phyloP scores from a whole-genome alignment of 129 eudicot species.

The Artemisia argyi region DNA sequence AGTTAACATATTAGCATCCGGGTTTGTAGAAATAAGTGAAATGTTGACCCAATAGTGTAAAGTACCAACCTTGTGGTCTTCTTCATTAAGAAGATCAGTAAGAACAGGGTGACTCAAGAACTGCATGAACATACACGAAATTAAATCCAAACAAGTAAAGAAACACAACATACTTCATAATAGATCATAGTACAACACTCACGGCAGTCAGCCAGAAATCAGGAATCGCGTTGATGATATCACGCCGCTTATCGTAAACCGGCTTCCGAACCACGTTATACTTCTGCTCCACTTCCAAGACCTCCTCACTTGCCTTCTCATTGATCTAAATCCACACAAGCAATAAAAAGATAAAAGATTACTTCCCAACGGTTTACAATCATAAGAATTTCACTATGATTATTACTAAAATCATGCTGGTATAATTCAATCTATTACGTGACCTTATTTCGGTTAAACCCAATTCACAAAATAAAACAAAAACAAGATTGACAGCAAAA shows the following conservation, averaged over 20 bases:
- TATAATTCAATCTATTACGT: too few relatives aligned
- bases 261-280: constrained; percentile 1
- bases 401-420: not conserved
- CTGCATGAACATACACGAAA: constrained; percentile 1
- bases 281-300: constrained; percentile 6
- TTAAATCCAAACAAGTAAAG: not conserved
- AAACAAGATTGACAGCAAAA: too few relatives aligned
- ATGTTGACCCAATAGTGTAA: not conserved
- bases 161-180: not conserved
- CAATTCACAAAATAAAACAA: too few relatives aligned
- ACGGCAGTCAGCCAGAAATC: constrained; percentile 16
- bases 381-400: not conserved
- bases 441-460: too few relatives aligned
- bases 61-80: constrained; percentile 1
- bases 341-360: not conserved
- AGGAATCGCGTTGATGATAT: constrained; percentile 8
- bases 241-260: not conserved
- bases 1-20: not conserved
- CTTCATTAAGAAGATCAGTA: constrained; percentile 6
- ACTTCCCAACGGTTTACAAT: not conserved
- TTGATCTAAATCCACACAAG: constrained; percentile 2
- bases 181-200: not conserved
- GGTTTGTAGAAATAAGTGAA: not conserved
- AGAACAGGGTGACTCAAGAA: constrained; percentile 15
- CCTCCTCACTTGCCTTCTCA: constrained; percentile 12